Percentiles rank a stretch among this genome's conserved stretches.
Conservation (phyloP, 352 stramenopile species). For the Globisporangium heterothallicum region DNA sequence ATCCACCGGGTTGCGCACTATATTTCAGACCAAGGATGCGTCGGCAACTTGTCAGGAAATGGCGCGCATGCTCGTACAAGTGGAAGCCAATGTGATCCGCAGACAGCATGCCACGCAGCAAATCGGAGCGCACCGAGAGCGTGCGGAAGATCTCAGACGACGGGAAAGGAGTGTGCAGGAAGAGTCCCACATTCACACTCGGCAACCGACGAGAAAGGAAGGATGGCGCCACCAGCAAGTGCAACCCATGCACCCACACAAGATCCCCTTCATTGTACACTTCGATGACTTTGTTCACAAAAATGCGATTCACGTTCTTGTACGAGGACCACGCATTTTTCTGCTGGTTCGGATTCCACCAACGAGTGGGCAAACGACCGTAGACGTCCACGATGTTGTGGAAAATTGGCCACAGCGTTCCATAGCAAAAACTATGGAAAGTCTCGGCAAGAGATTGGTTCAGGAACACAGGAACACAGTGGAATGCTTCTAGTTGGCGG, state of each 20-base stretch:
- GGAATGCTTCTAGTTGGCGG: slow-evolving; percentile 84
- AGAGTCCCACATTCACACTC: slow-evolving; percentile 95
- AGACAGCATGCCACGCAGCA: slow-evolving; percentile 95
- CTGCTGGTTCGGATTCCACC: slow-evolving; percentile 80
- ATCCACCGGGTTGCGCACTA: slow-evolving; percentile 87
- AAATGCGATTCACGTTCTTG: slow-evolving; percentile 96
- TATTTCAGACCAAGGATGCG: slow-evolving; percentile 86
- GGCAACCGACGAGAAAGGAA: slow-evolving; percentile 92
- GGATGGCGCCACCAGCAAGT: slow-evolving; percentile 97
- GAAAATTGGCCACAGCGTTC: slow-evolving; percentile 96
- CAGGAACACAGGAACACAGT: slow-evolving; percentile 97
- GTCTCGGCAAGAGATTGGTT: slow-evolving; percentile 76
- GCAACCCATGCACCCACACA: slow-evolving; percentile 97
- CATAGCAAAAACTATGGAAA: slow-evolving; percentile 96
- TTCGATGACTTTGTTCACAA: slow-evolving; percentile 92
- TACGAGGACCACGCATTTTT: slow-evolving; percentile 92
- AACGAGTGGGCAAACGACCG: slow-evolving; percentile 65
- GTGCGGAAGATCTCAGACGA: slow-evolving; percentile 99
- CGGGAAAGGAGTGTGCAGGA: slow-evolving; percentile 99
- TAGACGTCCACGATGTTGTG: slow-evolving; percentile 99
- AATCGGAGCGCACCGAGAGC: slow-evolving; percentile 93
- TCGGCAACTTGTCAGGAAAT: slow-evolving; percentile 96
- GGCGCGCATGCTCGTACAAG: slow-evolving; percentile 96
- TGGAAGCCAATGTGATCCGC: slow-evolving; percentile 98
- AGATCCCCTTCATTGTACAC: slow-evolving; percentile 90